Evolutionary conservation across 495 filamentous ascomycete genomes (phyloP), one percentile per base, ranked within the genome.

Genomic region (Rusavskia elegans): DNA sequence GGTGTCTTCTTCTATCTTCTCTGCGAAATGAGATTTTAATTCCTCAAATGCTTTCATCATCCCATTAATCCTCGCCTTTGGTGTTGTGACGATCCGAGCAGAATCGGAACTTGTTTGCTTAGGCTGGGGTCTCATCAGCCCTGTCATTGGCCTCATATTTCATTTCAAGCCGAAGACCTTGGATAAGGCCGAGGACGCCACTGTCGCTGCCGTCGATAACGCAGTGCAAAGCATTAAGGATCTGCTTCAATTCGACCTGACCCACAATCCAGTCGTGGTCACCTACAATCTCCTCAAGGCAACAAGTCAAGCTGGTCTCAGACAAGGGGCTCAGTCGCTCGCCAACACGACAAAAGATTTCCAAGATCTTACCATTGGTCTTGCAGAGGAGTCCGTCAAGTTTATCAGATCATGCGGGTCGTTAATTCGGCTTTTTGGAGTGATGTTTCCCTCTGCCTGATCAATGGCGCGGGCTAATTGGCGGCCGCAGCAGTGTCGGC

Each of bases 351-450:
- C 8, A 9, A n/a, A 23, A 7, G 49, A 51, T 19, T 51, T 2
- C 23, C 6, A 19, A 37, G n/a, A 38, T 7, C 8, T 51, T 16
- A 3, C 49, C 30, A 37, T 39, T 19, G 49, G 49, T 7, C 38
- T 51, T 51, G 35, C 32, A 5, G 21, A 39, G n/a, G 49, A 51
- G 49, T 40, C 49, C 11, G 32, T 37, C 49, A 51, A 51, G 37
- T 2, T 14, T 40, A 30, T 40, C 32, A 4, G 20, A 51, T 16
- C 32, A 20, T 21, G 3, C 9, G 37, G 21, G 38, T 40, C 5
- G 38, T 5, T 19, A 40, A 19, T 19, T 19, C 13, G 38, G 14
- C 4, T 4, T 16, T 5, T 40, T 38, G 49, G 49, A 19, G 6
- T 16, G 49, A 51, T 37, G 5, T 51, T 3, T 38, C 49, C 27